Evolutionary conservation across 768 basidiomycete species (phyloP).

Genomic region (Tylopilus balloui): DNA sequence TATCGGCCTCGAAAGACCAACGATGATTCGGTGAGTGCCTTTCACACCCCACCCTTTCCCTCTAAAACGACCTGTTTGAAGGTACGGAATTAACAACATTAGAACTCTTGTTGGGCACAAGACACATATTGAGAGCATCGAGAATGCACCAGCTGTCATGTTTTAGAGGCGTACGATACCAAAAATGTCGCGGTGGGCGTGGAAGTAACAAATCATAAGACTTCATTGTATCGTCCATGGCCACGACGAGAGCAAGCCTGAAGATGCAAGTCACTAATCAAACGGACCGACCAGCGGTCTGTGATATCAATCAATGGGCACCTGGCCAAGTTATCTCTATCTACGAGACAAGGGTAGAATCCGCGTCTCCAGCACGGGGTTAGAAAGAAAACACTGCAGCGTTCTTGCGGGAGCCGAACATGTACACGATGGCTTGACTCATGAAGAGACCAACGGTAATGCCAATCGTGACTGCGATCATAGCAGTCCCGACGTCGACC

Average conservation of each 20-base stretch:
- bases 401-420: constrained; percentile 79
- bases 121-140: constrained; percentile 84
- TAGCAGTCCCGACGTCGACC: constrained; percentile 81
- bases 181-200: not conserved
- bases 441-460: constrained; percentile 88
- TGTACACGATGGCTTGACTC: constrained; percentile 83
- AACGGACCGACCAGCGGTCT: constrained; percentile 8
- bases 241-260: not conserved
- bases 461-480: constrained; percentile 88
- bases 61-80: constrained; percentile 28
- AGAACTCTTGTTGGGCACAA: constrained; percentile 96
- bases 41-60: not conserved
- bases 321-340: not conserved
- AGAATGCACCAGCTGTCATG: constrained; percentile 86
- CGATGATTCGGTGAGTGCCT: constrained; percentile 87
- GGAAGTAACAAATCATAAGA: constrained; percentile 4
- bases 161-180: constrained; percentile 49
- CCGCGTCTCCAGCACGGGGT: constrained; percentile 5
- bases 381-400: constrained; percentile 84
- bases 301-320: not conserved
- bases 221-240: not conserved
- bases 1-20: constrained; percentile 88
- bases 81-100: constrained; percentile 97
- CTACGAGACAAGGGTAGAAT: not conserved
- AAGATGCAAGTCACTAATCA: not conserved